Evolutionary conservation across 441 rosid genomes (phyloP), one percentile per base, ranked within the genome.

Genomic region (Eutrema salsugineum): DNA sequence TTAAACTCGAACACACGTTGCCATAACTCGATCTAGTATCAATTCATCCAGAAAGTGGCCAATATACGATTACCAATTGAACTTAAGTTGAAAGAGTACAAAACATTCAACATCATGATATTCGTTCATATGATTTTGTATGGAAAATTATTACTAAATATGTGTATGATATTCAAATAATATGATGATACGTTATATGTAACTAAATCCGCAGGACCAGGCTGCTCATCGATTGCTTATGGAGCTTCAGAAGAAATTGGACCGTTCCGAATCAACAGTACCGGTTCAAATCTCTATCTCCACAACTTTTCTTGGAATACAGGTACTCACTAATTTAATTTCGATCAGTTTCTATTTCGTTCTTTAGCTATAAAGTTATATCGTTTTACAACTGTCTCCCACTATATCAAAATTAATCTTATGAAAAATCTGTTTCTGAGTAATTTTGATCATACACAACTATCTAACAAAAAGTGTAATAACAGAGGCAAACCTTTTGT

Each of bases 191-290:
- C 22, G 1, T 20, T 20, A 20, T 20, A 20, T 20, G 36, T 16
- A 43, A 19, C 2, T 11, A 8, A 60, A 61, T 48, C 12, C 46
- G 73, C 87, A 90, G 97, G 97, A 15, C 97, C 94, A 20, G 97
- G 97, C 15, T 91, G 97, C 69, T 91, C 97, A 32, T 91, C 97
- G 0, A 84, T 91, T 32, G 97, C 94, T 30, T 91, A 85, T 71
- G 97, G 97, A 59, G 97, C 97, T 53, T 85, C 94, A 0, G 97
- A 89, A 73, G 97, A 91, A 76, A 83, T 91, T 48, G 97, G 97
- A 22, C 97, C 97, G 1, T 91, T 89, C 79, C 77, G 89, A 72
- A 81, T 91, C 36, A 78, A 87, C 40, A 78, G 57, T 80, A 84
- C 83, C 1, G 89, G 84, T 49, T 86, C 85, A 3, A 81, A 87